Conservation (phyloP, 805 yeast species). For the Sugiyamaella smithiae region DNA sequence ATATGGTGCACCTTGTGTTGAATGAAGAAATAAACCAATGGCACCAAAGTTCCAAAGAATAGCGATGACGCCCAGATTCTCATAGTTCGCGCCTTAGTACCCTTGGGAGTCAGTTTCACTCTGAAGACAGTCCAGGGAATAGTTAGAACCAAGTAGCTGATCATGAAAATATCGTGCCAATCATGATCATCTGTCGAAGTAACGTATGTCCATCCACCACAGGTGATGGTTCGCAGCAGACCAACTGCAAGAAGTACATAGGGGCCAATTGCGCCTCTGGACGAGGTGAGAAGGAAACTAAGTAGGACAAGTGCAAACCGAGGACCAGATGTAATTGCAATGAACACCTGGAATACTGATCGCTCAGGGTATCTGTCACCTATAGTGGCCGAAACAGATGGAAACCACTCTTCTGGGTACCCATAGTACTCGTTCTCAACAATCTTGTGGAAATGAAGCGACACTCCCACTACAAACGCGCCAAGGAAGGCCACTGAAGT, state of each 20-base stretch:
- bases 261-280: slow-evolving; percentile 38
- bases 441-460: slow-evolving; percentile 81
- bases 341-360: slow-evolving; percentile 83
- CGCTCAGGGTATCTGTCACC: slow-evolving; percentile 97
- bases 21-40: slow-evolving; percentile 82
- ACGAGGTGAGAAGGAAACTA: slow-evolving; percentile 40
- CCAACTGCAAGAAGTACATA: slow-evolving; percentile 49
- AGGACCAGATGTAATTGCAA: slow-evolving; percentile 92
- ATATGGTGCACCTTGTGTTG: slow-evolving; percentile 86
- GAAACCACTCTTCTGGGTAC: slow-evolving; percentile 98
- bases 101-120: slow-evolving; percentile 50
- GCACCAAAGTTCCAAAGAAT: slow-evolving; percentile 73
- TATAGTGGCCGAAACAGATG: slow-evolving; percentile 93
- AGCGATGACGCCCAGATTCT: slow-evolving; percentile 51
- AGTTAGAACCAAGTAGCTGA: slow-evolving; percentile 79
- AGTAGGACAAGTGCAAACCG: slow-evolving; percentile 66
- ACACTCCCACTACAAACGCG: slow-evolving; percentile 71
- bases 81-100: slow-evolving; percentile 43
- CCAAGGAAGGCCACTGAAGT: slow-evolving; percentile 59
- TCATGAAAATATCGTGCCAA: slow-evolving; percentile 94
- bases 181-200: slow-evolving; percentile 97
- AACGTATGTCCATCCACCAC: slow-evolving; percentile 98
- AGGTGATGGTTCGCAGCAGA: slow-evolving; percentile 83
- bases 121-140: slow-evolving; percentile 84
- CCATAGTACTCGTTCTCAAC: slow-evolving; percentile 83